Conservation (phyloP, 768 basidiomycete species). For the Exsudoporus frostii region DNA sequence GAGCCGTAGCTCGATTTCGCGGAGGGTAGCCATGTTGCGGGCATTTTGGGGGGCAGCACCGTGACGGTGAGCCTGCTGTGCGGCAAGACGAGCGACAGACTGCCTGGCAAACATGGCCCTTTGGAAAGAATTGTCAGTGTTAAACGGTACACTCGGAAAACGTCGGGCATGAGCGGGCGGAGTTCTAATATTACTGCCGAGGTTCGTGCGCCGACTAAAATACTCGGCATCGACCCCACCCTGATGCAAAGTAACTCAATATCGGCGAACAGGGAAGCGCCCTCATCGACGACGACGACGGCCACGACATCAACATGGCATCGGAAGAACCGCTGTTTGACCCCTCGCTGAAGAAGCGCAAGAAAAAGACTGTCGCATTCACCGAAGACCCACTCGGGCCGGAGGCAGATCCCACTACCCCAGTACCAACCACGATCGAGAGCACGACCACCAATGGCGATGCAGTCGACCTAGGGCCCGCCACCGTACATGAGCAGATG, state of each 20-base stretch:
- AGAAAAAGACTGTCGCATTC: conserved; percentile 86
- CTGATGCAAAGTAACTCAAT: conserved; percentile 9
- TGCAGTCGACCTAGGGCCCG: conserved; percentile 71
- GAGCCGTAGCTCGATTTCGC: conserved; percentile 93
- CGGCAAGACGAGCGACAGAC: conserved; percentile 42
- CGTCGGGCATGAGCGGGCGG: conserved; percentile 40
- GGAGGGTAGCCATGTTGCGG: conserved; percentile 94
- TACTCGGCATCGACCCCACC: conserved; percentile 22
- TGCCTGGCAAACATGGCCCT: conserved; percentile 49
- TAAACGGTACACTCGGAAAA: conserved; percentile 21
- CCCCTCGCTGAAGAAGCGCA: conserved; percentile 80
- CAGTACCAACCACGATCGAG: conserved; percentile 72
- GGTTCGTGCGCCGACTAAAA: conserved; percentile 22
- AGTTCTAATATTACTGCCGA: conserved; percentile 17
- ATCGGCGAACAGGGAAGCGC: conserved; percentile 6
- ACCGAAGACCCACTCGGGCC: conserved; percentile 80
- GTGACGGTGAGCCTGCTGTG: conserved; percentile 37
- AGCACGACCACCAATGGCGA: conserved; percentile 67
- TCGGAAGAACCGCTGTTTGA: conserved; percentile 79
- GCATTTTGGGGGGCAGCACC: conserved; percentile 45
- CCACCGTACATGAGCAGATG: conserved; percentile 76
- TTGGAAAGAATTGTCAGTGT: background rate
- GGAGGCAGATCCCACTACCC: conserved; percentile 78
- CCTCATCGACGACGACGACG: conserved; percentile 19
- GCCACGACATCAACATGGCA: conserved; percentile 38